A percentile compares a stretch with the other conserved stretches of the same genome.
phyloP scores from a whole-genome alignment of 805 yeast genomes.

The Ogataea degrootiae region DNA sequence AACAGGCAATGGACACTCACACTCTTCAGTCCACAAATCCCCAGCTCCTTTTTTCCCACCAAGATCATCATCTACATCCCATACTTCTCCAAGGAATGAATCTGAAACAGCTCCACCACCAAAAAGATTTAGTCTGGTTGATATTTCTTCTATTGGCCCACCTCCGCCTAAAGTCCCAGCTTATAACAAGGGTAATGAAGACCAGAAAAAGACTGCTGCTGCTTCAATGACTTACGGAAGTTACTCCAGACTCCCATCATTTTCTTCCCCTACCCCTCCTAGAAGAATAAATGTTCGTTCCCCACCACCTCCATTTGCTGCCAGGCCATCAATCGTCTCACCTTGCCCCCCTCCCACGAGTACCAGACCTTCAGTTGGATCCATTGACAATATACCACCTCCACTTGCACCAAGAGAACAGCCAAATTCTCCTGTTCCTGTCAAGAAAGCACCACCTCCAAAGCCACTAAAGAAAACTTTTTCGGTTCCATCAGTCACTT shows the following conservation, averaged over 20 bases:
- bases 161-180: constrained; percentile 19
- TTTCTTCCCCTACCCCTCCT: too few species aligned
- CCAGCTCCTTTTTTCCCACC: too few species aligned
- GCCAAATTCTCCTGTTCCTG: not conserved
- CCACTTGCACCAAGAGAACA: not conserved
- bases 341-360: constrained; percentile 1
- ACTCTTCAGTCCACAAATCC: too few species aligned
- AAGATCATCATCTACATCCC: not conserved
- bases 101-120: constrained; percentile 5
- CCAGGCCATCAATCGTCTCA: constrained; percentile 2
- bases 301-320: not conserved
- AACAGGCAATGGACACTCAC: not conserved
- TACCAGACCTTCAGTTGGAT: too few species aligned
- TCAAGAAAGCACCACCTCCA: constrained; percentile 14
- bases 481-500: not conserved
- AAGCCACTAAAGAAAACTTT: constrained; percentile 13
- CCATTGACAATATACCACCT: too few species aligned
- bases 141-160: constrained; percentile 16
- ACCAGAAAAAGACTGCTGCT: not conserved
- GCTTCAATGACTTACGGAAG: too few species aligned
- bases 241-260: too few species aligned
- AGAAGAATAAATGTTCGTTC: too few species aligned
- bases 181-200: not conserved
- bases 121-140: constrained; percentile 13
- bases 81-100: constrained; percentile 1